These are phyloP conservation scores for Stevia rebaudiana DNA, from an alignment of 140 eudicot genomes.

Conservation along the genomic window DNA sequence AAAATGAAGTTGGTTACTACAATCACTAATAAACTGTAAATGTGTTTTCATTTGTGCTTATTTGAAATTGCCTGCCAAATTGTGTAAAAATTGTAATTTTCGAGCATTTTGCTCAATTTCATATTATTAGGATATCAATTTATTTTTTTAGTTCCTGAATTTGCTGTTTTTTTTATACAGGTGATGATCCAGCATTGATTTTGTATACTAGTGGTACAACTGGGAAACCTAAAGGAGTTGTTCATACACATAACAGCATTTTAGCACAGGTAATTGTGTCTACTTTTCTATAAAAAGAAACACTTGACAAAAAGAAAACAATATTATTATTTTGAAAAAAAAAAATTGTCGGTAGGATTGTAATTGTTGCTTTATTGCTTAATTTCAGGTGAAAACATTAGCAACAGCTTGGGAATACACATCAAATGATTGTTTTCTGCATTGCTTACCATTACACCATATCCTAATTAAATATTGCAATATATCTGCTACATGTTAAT, in stretches of 20 bases:
- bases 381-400: conserved; percentile 84
- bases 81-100: not conserved
- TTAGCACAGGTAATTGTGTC: conserved; percentile 70
- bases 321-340: not conserved
- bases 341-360: not conserved
- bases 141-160: not conserved
- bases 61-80: not conserved
- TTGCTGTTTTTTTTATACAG: conserved; percentile 31
- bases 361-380: conserved; percentile 3
- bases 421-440: conserved; percentile 66
- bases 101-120: too few relatives aligned
- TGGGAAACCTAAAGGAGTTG: conserved; percentile 98
- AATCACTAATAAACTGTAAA: not conserved
- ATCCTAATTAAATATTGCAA: conserved; percentile 41
- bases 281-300: not conserved
- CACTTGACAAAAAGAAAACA: not conserved
- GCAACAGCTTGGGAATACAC: conserved; percentile 89
- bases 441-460: conserved; percentile 97
- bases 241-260: conserved; percentile 81
- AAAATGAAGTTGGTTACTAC: not conserved
- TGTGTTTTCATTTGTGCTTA: too few relatives aligned
- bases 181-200: conserved; percentile 75
- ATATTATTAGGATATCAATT: not conserved
- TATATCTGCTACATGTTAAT: not conserved
- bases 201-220: conserved; percentile 97